Evolutionary conservation across 1,284 basidiomycete genomes (phyloP), one percentile per base, ranked within the genome.

Genomic region (Trametes versicolor): DNA sequence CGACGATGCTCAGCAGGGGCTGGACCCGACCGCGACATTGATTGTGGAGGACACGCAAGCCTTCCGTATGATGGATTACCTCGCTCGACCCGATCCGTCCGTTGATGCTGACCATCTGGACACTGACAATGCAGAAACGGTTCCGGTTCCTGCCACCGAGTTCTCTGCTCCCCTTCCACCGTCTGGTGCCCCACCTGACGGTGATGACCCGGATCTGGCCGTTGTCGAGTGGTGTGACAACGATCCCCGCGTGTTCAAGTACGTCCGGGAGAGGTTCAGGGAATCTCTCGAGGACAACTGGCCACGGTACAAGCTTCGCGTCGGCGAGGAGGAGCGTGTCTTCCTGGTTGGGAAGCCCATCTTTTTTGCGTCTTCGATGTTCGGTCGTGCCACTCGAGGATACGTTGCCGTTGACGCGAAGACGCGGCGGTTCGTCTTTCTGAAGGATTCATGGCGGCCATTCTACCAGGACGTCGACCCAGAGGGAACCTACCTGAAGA

Each of bases 391-490:
- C 1, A 60, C 57, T 15, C 57, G 49, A 1, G 58, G 61, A 12
- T 66, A 51, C 53, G 19, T 63, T 32, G 61, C 60, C 2, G 17
- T 67, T 6, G 66, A 67, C 9, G 43, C 52, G 55, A 3, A 9
- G 7, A 61, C 58, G 34, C 52, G 60, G 21, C 27, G 37, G 2
- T 61, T 67, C 39, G 65, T 64, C 5, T 64, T 50, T 25, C 36
- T 67, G 43, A 67, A 67, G 47, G 65, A 67, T 27, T 49, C 60
- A 19, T 67, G 65, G 65, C 54, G 65, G 3, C 32, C 48, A 6
- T 54, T 29, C 52, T 57, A 60, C 25, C 39, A 49, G 15, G 29
- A 34, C 13, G 49, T 60, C 7, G 27, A 52, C 2, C 32, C 53
- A 0, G 65, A 63, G 51, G 65, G 65, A 19, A 21, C 7, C 3